Conservation (phyloP, 768 basidiomycete genomes). For the Daedaleopsis nitida region DNA sequence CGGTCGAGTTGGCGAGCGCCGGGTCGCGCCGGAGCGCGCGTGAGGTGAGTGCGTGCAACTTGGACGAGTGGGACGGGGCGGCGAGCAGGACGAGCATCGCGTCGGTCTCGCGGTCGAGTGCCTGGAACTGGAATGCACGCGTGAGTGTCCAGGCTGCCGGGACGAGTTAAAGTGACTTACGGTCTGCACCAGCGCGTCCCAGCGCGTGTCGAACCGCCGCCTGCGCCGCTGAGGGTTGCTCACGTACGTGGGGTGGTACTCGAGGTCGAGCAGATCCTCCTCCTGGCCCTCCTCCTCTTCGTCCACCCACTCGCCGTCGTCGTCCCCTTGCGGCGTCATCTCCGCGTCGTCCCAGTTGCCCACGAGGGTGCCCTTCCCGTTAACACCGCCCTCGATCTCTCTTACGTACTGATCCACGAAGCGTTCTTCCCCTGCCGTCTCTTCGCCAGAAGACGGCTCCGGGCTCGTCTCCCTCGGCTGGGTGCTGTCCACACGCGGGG, state of each 20-base stretch:
- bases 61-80: slow-evolving; percentile 71
- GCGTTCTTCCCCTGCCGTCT: slow-evolving; percentile 70
- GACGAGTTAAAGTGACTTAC: slow-evolving; percentile 39
- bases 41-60: slow-evolving; percentile 63
- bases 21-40: slow-evolving; percentile 67
- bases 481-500: slow-evolving; percentile 80
- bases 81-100: slow-evolving; percentile 75
- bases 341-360: slow-evolving; percentile 33
- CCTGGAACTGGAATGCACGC: slow-evolving; percentile 60
- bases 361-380: slow-evolving; percentile 42
- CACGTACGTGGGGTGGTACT: slow-evolving; percentile 75
- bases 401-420: slow-evolving; percentile 26
- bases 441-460: slow-evolving; percentile 69
- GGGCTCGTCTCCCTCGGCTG: slow-evolving; percentile 83
- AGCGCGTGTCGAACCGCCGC: slow-evolving; percentile 71
- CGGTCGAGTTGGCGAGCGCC: slow-evolving; percentile 44
- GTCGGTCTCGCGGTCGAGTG: slow-evolving; percentile 79
- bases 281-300: slow-evolving; percentile 68
- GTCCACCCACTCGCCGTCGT: slow-evolving; percentile 68
- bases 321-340: slow-evolving; percentile 33
- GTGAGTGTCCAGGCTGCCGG: slow-evolving; percentile 21
- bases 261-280: slow-evolving; percentile 72
- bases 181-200: slow-evolving; percentile 75
- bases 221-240: slow-evolving; percentile 67
- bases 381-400: slow-evolving; percentile 20